A percentile compares a stretch with the other conserved stretches of the same genome.
Evolutionary conservation across 371 early-diverging fungal species (phyloP).

Genomic region (Rhizopus stolonifer): DNA sequence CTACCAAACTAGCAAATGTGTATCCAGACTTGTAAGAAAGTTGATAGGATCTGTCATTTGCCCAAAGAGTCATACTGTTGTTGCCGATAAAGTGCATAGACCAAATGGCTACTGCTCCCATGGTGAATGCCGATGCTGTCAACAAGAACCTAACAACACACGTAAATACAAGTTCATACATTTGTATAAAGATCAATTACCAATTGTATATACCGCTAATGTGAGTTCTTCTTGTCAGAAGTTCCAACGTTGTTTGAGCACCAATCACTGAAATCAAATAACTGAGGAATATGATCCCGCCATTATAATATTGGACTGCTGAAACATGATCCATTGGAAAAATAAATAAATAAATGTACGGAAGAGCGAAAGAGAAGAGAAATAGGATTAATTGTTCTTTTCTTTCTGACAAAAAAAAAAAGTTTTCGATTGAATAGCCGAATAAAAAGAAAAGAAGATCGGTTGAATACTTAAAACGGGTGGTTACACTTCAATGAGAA

Average conservation of each 20-base stretch:
- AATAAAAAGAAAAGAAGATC: too few species aligned
- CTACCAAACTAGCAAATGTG: conserved; percentile 41
- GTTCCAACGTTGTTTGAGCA: conserved; percentile 33
- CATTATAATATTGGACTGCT: conserved; percentile 20
- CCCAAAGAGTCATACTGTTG: conserved; percentile 27
- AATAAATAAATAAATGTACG: background rate
- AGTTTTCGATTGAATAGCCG: conserved; percentile 14
- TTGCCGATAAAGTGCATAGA: conserved; percentile 57
- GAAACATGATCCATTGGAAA: conserved; percentile 11
- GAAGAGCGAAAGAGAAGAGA: background rate
- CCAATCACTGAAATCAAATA: conserved; percentile 29
- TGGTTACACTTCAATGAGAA: too few species aligned
- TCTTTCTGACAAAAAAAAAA: background rate
- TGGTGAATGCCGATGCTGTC: conserved; percentile 34
- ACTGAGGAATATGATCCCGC: conserved; percentile 28
- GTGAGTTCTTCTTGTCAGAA: conserved; percentile 32
- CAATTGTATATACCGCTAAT: conserved; percentile 33
- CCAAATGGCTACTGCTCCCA: conserved; percentile 51
- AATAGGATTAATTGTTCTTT: background rate
- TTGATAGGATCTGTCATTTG: conserved; percentile 25
- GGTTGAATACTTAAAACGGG: too few species aligned
- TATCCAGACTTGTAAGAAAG: conserved; percentile 39
- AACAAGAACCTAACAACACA: conserved; percentile 33
- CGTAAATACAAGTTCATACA: background rate
- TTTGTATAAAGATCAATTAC: too few species aligned